Conservation (phyloP, 2,329 filamentous ascomycete genomes). For the Didymella keratinophila region DNA sequence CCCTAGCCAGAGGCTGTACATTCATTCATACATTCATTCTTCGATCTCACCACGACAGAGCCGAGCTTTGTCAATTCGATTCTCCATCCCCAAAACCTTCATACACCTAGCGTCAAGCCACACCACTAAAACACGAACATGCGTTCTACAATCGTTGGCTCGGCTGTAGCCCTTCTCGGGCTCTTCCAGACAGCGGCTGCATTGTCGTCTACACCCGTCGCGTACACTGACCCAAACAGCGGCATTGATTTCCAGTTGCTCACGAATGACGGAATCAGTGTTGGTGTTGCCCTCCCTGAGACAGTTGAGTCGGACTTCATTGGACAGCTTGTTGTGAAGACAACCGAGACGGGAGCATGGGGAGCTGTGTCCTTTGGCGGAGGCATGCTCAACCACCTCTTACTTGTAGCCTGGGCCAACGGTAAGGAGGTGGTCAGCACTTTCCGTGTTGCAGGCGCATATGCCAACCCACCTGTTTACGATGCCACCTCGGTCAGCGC, state of each 20-base stretch:
- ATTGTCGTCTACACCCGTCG: constrained; percentile 17
- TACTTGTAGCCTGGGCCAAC: constrained; percentile 61
- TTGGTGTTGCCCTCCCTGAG: constrained; percentile 21
- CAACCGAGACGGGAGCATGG: constrained; percentile 44
- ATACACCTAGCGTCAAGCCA: background rate
- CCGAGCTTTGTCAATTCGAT: constrained; percentile 14
- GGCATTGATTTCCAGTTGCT: constrained; percentile 24
- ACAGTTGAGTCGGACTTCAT: constrained; percentile 21
- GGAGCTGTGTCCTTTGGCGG: constrained; percentile 59
- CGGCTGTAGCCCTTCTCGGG: constrained; percentile 21
- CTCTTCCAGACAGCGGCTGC: constrained; percentile 15
- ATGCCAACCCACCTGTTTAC: constrained; percentile 56
- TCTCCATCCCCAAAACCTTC: constrained; percentile 6
- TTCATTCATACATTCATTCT: constrained; percentile 16
- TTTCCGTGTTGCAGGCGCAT: constrained; percentile 57
- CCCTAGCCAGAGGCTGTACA: constrained; percentile 18
- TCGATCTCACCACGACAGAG: constrained; percentile 14
- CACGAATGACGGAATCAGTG: constrained; percentile 15
- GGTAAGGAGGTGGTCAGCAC: constrained; percentile 55
- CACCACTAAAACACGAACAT: constrained; percentile 8
- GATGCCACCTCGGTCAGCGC: constrained; percentile 54
- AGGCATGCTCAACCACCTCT: constrained; percentile 57
- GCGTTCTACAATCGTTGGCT: constrained; percentile 22
- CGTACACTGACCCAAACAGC: constrained; percentile 24
- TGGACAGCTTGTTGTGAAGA: constrained; percentile 24